These are phyloP conservation scores for Carpinus viminea DNA, from an alignment of 306 rosid species.

Conservation along the genomic window DNA sequence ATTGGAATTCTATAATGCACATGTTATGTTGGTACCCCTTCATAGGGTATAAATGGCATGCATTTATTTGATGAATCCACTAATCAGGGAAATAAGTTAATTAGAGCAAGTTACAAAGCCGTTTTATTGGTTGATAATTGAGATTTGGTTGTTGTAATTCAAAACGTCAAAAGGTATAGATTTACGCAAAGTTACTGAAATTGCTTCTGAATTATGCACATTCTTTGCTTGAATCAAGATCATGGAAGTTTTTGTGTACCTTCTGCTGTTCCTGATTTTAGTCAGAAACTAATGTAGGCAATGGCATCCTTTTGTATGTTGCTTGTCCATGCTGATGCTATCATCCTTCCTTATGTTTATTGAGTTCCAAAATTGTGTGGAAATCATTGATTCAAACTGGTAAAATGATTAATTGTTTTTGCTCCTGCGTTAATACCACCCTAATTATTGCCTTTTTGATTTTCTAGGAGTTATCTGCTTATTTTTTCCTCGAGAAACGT, in stretches of 20 bases:
- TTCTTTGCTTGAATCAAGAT: neutral
- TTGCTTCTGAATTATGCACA: neutral
- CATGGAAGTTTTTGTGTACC: neutral
- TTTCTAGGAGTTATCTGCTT: conserved; percentile 19
- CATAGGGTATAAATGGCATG: neutral
- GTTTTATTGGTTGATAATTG: neutral
- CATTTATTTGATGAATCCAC: neutral
- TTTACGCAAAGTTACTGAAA: neutral
- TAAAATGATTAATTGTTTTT: neutral
- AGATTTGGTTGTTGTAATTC: neutral
- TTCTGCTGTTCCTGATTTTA: conserved; percentile 3
- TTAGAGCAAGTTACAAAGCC: neutral
- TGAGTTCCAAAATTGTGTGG: neutral
- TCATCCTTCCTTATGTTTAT: neutral
- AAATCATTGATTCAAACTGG: neutral
- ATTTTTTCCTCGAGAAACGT: neutral
- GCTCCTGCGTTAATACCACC: neutral
- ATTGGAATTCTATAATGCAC: neutral
- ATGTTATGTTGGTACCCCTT: neutral
- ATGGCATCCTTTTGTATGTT: neutral
- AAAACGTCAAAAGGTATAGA: neutral
- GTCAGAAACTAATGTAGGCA: neutral
- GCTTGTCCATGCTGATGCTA: neutral
- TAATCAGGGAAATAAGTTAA: neutral
- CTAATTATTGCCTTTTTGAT: conserved; percentile 3